Evolutionary conservation across 176 grass and related monocot species (phyloP).

Genomic region (Phoenix dactylifera): DNA sequence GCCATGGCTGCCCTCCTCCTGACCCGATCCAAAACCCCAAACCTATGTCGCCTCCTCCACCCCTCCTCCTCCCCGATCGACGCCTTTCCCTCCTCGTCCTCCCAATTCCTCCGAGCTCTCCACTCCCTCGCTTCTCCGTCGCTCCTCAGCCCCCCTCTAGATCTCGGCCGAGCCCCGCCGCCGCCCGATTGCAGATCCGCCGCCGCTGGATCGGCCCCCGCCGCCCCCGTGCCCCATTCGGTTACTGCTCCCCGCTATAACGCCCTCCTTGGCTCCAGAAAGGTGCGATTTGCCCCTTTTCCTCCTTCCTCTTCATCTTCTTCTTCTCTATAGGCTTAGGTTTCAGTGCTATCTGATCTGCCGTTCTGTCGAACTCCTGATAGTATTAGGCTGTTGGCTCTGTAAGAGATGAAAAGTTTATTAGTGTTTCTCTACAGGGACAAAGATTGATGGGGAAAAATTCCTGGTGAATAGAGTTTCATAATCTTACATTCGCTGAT

Average conservation of each 20-base stretch:
- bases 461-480: too few species aligned
- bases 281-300: slow-evolving; percentile 15
- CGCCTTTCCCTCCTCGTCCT: too few species aligned
- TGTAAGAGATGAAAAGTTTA: too few species aligned
- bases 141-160: not conserved
- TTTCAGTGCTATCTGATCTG: not conserved
- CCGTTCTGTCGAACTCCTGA: too few species aligned
- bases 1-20: slow-evolving; percentile 35
- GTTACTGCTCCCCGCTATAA: slow-evolving; percentile 1
- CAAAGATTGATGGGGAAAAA: too few species aligned
- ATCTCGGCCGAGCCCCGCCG: too few species aligned
- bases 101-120: not conserved
- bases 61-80: slow-evolving; percentile 4
- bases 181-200: too few species aligned
- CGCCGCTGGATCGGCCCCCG: not conserved
- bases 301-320: not conserved
- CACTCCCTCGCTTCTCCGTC: slow-evolving; percentile 21
- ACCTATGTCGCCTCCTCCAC: slow-evolving; percentile 14
- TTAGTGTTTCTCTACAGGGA: too few species aligned
- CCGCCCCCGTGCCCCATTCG: slow-evolving; percentile 23
- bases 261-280: slow-evolving; percentile 26
- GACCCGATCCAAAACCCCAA: slow-evolving; percentile 35
- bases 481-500: too few species aligned
- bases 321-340: not conserved
- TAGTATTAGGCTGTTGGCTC: too few species aligned